Base-by-base conservation (phyloP, 176 grass and related monocot species). In the Eragrostis nindensis region DNA sequence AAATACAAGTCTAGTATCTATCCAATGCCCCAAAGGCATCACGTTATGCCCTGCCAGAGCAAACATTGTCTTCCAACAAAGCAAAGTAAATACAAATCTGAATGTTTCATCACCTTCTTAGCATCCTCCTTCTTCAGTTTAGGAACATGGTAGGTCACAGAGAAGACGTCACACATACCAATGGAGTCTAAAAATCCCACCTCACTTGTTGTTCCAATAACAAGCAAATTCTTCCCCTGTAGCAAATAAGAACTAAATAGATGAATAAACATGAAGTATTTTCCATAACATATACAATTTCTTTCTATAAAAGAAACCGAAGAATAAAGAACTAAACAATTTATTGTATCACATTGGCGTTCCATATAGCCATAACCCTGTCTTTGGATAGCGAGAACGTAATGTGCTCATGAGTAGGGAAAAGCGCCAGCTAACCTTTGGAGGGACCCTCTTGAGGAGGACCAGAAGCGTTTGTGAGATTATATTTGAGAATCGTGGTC, bases 121-220 rank as follows among this genome's bases (percentile, higher is more conserved):
- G 96, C 92, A 86, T 99, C 96, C 42, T 85, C 90, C 71, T 88
- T 87, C 77, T 92, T 80, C 56, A 99, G 76, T 85, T 87, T 99
- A 21, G 96, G 96, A 25, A 99, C 96, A 86, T 93, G 84, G 80
- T 99, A 95, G 26, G 93, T 80, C 52, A 99, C 90, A 13, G 96
- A 92, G 77, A 99, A 99, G 70, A 92, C 88, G 77, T 95, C 96
- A 68, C 86, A 91, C 81, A 95, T 95, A 54, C 96, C 96, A 91
- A 99, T 75, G 47, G 92, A 93, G 60, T 99, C 96, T 55, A 99
- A 68, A 86, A 99, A 99, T 6, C 84, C 82, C 59, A 91, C 84
- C 48, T 95, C 90, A 39, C 96, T 94, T 64, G 91, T 94, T 66
- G 92, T 97, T 80, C 92, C 89, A 68, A 97, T 89, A 19, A 97